Evolutionary conservation across 352 stramenopile species (phyloP).

Genomic region (Phytopythium vexans): DNA sequence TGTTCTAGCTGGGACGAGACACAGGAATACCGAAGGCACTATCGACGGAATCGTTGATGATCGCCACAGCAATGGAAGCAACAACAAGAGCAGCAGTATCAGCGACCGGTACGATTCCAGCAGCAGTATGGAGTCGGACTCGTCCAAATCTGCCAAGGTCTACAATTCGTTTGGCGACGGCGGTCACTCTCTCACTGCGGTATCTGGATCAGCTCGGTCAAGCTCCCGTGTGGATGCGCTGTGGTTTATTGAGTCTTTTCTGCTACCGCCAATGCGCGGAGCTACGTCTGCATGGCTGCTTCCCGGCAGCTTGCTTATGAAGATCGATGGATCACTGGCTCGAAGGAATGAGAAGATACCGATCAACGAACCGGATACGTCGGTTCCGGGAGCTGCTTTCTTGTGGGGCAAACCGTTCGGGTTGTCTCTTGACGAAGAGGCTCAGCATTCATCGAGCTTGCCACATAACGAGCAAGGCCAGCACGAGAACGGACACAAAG

Average conservation of each 20-base stretch:
- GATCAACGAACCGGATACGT: constrained; percentile 4
- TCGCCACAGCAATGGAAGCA: no score
- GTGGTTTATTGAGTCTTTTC: constrained; percentile 55
- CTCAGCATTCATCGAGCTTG: constrained; percentile 18
- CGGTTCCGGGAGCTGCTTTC: constrained; percentile 46
- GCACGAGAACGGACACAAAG: background rate
- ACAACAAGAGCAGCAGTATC: constrained; percentile 1
- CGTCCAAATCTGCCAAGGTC: background rate
- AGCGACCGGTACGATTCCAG: constrained; percentile 2
- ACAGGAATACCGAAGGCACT: background rate
- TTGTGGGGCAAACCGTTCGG: constrained; percentile 56
- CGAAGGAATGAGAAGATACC: background rate
- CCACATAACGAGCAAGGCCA: constrained; percentile 6
- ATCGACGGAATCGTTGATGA: no score
- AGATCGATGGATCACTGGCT: constrained; percentile 12
- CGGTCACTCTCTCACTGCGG: background rate
- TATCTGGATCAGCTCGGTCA: background rate
- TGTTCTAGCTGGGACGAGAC: constrained; percentile 8
- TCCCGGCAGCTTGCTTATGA: constrained; percentile 24
- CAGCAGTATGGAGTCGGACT: constrained; percentile 4
- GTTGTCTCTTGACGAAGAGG: constrained; percentile 65
- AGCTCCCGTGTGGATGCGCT: constrained; percentile 18
- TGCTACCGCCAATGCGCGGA: constrained; percentile 26
- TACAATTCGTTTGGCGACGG: constrained; percentile 1
- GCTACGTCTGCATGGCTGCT: constrained; percentile 31